Conservation (phyloP, 192 early-diverging fungal genomes). For the Entophlyctis luteolus region DNA sequence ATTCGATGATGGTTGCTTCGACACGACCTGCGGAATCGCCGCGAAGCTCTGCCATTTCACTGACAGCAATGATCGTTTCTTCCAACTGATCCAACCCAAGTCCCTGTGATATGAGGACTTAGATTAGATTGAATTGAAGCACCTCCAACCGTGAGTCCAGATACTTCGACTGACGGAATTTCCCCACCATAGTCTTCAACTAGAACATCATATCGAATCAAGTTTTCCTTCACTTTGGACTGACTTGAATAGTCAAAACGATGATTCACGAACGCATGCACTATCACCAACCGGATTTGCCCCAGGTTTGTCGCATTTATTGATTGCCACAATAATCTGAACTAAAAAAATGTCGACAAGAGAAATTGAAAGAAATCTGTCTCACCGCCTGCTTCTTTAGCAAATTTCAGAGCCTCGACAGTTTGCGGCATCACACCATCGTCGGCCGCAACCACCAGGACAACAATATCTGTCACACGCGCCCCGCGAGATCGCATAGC, state of each 20-base stretch:
- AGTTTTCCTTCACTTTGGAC: constrained; percentile 54
- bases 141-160: constrained; percentile 66
- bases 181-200: constrained; percentile 93
- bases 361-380: background rate
- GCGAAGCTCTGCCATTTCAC: constrained; percentile 83
- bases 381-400: constrained; percentile 49
- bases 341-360: constrained; percentile 29
- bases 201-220: constrained; percentile 75
- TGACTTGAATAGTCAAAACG: background rate
- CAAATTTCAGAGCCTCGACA: constrained; percentile 89
- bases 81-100: constrained; percentile 82
- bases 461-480: constrained; percentile 88
- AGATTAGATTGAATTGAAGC: background rate
- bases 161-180: constrained; percentile 83
- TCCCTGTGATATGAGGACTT: constrained; percentile 39
- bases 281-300: constrained; percentile 26
- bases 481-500: constrained; percentile 94
- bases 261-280: background rate
- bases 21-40: constrained; percentile 72
- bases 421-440: constrained; percentile 99
- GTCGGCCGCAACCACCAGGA: constrained; percentile 95
- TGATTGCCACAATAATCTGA: constrained; percentile 92
- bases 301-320: constrained; percentile 94
- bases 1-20: constrained; percentile 88
- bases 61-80: constrained; percentile 79